Base-by-base conservation (phyloP, 441 rosid genomes). In the Oxalis stricta region DNA sequence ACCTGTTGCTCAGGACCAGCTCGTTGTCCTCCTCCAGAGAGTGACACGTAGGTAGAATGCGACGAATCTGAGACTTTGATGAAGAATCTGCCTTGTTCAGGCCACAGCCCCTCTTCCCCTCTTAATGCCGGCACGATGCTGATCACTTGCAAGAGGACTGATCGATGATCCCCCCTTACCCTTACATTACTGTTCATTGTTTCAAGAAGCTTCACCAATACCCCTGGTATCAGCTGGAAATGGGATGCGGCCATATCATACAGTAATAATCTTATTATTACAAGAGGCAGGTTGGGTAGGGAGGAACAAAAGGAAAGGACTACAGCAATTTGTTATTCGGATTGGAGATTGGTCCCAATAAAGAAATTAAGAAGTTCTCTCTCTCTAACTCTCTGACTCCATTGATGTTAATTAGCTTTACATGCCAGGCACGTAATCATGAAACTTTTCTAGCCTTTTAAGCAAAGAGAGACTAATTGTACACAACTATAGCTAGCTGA, bases 71-170 rank as follows among this genome's bases (percentile, higher is more conserved):
- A 89, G 7, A 84, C 83, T 73, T 89, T 82, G 42, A 89, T 57
- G 60, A 84, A 89, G 64, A 84, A 89, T n/a, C n/a, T n/a, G 5
- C 95, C 97, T 53, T 78, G 92, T 55, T 89, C 82, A 0, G 97
- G 95, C 88, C 94, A 89, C 43, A 84, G 72, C 44, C n/a, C n/a
- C n/a, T 85, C 92, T 13, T 84, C 71, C 47, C 97, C 97, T 0
- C 77, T 49, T 50, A 89, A 69, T 26, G 94, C 98, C 33, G 92
- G 94, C 24, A 89, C 92, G 14, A 89, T 85, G 71, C 92, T 76
- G 64, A 89, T 80, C 6, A 89, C 96, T 58, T 89, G 98, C 14
- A 82, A 61, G 1, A 89, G 81, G 45, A 80, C 84, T 1, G 98
- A 77, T 30, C 94, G 63, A 41, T 89, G 69, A 21, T 89, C 94